These are phyloP conservation scores for Tylopilus plumbeoviolaceoides DNA, from an alignment of 768 basidiomycete species.

Conservation along the genomic window DNA sequence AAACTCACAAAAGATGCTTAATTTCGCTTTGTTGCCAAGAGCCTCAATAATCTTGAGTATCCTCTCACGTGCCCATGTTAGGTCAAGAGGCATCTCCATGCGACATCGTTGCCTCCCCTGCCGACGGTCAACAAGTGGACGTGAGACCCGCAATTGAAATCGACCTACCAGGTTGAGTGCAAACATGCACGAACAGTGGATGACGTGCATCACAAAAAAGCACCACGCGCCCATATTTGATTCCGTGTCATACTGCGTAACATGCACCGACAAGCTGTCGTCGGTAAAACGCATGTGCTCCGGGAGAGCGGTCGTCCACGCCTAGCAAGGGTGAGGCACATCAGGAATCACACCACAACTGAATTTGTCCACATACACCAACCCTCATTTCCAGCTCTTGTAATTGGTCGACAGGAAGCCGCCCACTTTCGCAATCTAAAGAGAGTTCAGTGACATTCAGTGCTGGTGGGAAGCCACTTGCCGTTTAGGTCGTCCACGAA, in stretches of 20 bases:
- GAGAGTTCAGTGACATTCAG: constrained; percentile 23
- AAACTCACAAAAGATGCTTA: constrained; percentile 44
- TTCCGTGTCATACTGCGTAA: constrained; percentile 75
- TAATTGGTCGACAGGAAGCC: constrained; percentile 31
- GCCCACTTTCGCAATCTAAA: constrained; percentile 25
- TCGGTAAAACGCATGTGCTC: constrained; percentile 68
- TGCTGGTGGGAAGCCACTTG: constrained; percentile 22
- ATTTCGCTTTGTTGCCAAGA: constrained; percentile 39
- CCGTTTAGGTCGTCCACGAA: constrained; percentile 51
- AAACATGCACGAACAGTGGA: constrained; percentile 65
- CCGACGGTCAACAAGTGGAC: not conserved
- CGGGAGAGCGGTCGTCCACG: constrained; percentile 66
- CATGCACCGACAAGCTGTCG: constrained; percentile 62
- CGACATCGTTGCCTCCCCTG: constrained; percentile 33
- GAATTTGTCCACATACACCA: constrained; percentile 16
- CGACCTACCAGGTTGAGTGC: constrained; percentile 58
- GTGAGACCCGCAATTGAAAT: not conserved
- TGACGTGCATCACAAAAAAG: constrained; percentile 69
- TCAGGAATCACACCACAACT: constrained; percentile 2
- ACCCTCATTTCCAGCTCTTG: constrained; percentile 47
- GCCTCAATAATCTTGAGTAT: constrained; percentile 37
- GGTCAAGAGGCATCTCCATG: constrained; percentile 22
- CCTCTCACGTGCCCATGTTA: constrained; percentile 36
- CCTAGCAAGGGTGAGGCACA: constrained; percentile 32
- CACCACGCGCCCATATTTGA: constrained; percentile 81